Conservation (phyloP, 106 monocot species). For the Dioscorea zingiberensis region DNA sequence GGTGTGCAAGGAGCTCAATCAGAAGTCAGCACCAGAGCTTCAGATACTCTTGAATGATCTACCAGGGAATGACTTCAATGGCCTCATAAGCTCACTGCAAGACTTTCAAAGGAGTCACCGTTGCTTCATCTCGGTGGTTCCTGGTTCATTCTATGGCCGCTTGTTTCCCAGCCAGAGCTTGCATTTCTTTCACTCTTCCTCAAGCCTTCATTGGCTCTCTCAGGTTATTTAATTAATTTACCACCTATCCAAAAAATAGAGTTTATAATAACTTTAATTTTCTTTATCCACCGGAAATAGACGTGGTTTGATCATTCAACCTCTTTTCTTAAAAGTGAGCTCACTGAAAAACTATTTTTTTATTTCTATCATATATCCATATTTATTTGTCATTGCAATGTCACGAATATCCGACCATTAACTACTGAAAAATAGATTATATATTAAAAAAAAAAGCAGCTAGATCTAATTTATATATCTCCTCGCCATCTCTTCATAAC, state of each 20-base stretch:
- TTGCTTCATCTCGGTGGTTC: constrained; percentile 9
- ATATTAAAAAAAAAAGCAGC: no score
- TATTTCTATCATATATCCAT: background rate
- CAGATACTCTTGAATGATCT: constrained; percentile 5
- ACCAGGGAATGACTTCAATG: background rate
- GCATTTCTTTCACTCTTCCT: constrained; percentile 26
- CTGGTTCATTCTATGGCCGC: constrained; percentile 26
- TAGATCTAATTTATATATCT: no score
- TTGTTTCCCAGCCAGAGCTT: constrained; percentile 21
- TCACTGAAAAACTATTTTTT: no score
- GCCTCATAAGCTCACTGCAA: background rate
- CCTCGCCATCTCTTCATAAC: no score
- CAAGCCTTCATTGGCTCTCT: constrained; percentile 25
- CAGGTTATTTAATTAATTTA: constrained; percentile 17
- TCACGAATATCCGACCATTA: no score
- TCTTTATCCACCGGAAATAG: no score
- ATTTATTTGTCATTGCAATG: no score
- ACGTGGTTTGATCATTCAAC: no score
- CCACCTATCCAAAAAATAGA: no score
- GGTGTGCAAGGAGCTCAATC: background rate
- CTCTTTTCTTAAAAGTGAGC: no score
- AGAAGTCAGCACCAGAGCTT: background rate
- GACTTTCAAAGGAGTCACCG: background rate
- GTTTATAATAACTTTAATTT: no score
- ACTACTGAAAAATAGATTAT: no score